Conservation (phyloP, 1,284 basidiomycete genomes). For the Phenoliferia sp. region DNA sequence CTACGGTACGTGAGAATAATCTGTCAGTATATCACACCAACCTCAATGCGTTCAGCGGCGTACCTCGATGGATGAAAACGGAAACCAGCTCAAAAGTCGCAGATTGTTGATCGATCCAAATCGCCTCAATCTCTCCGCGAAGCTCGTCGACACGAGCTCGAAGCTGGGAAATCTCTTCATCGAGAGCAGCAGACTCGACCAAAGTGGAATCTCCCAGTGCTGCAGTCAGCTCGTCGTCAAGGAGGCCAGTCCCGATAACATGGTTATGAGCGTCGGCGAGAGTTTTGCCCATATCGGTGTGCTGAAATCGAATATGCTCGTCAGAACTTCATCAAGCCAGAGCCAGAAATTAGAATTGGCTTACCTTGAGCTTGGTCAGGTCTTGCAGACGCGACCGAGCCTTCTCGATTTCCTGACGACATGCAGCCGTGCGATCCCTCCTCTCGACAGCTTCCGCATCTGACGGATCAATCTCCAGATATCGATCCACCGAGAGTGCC, state of each 20-base stretch:
- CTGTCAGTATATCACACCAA: neutral
- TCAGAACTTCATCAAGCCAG: neutral
- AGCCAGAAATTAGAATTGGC: neutral
- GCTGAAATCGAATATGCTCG: neutral
- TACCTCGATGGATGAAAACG: slow-evolving; percentile 91
- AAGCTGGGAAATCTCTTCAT: slow-evolving; percentile 39
- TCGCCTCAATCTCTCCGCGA: slow-evolving; percentile 57
- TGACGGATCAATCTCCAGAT: slow-evolving; percentile 62
- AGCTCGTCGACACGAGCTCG: slow-evolving; percentile 14
- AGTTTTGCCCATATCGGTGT: neutral
- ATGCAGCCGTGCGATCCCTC: slow-evolving; percentile 62
- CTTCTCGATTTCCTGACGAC: slow-evolving; percentile 60
- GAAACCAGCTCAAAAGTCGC: slow-evolving; percentile 86
- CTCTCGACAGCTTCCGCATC: slow-evolving; percentile 54
- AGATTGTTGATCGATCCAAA: slow-evolving; percentile 67
- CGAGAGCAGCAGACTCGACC: slow-evolving; percentile 59
- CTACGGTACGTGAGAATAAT: slow-evolving; percentile 32
- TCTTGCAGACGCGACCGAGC: slow-evolving; percentile 63
- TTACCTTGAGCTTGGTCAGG: slow-evolving; percentile 49
- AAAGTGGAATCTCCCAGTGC: no score
- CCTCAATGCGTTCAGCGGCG: slow-evolving; percentile 8
- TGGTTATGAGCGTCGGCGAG: slow-evolving; percentile 35
- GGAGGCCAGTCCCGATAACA: slow-evolving; percentile 34
- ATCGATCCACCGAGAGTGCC: slow-evolving; percentile 85
- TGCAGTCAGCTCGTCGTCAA: slow-evolving; percentile 51